A percentile compares a stretch with the other conserved stretches of the same genome.
phyloP scores from a whole-genome alignment of 148 eudicot genomes.

The Camellia granthamiana region DNA sequence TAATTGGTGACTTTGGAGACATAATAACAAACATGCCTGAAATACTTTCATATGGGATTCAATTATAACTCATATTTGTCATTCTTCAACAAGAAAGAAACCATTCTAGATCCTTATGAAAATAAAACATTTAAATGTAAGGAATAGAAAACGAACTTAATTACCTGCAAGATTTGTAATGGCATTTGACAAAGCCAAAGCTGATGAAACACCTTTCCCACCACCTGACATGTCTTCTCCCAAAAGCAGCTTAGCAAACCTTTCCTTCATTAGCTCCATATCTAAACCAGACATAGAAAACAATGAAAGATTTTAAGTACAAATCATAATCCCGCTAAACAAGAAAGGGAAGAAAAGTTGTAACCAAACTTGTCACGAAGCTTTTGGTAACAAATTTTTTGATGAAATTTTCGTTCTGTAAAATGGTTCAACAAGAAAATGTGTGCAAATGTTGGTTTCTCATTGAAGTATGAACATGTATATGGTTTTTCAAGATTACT shows the following conservation, averaged over 20 bases:
- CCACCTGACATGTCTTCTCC: slow-evolving; percentile 87
- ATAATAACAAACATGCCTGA: no score
- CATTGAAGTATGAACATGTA: not conserved
- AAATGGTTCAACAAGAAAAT: no score
- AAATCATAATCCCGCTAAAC: no score
- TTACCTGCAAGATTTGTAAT: slow-evolving; percentile 76
- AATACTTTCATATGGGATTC: not conserved
- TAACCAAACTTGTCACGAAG: no score
- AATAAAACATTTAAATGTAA: no score
- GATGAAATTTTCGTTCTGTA: no score
- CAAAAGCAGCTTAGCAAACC: slow-evolving; percentile 63
- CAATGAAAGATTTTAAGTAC: no score
- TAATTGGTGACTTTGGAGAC: no score
- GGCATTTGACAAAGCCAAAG: slow-evolving; percentile 79
- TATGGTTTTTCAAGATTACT: not conserved
- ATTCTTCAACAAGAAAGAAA: no score
- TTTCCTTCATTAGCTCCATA: slow-evolving; percentile 65
- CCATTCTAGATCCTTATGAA: no score
- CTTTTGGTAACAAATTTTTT: no score
- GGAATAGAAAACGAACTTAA: not conserved
- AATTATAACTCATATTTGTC: not conserved
- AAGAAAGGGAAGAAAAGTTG: no score
- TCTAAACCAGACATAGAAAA: slow-evolving; percentile 24
- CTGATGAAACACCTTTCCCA: slow-evolving; percentile 81
- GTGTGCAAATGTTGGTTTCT: not conserved